These are phyloP conservation scores for Fraxinus floribunda DNA, from an alignment of 305 asterid genomes.

Conservation along the genomic window DNA sequence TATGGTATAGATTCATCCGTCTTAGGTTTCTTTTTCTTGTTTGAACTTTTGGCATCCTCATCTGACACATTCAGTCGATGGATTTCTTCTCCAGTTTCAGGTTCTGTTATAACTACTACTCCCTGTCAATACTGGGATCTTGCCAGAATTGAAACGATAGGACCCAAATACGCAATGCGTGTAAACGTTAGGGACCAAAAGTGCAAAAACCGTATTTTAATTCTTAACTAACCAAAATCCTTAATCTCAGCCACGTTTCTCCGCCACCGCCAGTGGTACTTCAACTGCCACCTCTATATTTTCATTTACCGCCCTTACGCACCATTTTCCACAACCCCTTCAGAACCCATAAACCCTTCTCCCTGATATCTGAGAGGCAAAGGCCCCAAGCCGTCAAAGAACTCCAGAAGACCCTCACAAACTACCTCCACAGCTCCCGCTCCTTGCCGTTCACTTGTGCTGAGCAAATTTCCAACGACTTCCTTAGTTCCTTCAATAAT, in stretches of 20 bases:
- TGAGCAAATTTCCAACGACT: background rate
- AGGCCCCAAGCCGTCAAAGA: constrained; percentile 3
- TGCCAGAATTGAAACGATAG: background rate
- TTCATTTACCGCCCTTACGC: background rate
- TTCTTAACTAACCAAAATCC: background rate
- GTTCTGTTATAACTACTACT: background rate
- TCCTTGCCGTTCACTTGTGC: background rate
- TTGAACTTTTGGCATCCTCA: background rate
- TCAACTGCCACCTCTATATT: background rate
- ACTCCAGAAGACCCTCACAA: constrained; percentile 27
- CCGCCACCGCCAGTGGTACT: background rate
- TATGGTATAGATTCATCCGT: background rate
- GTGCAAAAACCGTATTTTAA: background rate
- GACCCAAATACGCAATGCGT: background rate
- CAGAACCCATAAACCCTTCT: background rate
- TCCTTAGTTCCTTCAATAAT: background rate
- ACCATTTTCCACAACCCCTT: background rate
- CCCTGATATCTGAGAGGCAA: background rate
- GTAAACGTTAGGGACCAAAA: background rate
- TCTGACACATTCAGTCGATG: background rate
- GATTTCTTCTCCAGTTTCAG: background rate
- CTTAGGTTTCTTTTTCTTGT: background rate
- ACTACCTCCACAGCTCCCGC: constrained; percentile 27
- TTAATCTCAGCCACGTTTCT: background rate
- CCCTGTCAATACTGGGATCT: background rate